Percentiles rank a stretch among this genome's conserved stretches.
Conservation (phyloP, 345 rosid species). For the Durio zibethinus region DNA sequence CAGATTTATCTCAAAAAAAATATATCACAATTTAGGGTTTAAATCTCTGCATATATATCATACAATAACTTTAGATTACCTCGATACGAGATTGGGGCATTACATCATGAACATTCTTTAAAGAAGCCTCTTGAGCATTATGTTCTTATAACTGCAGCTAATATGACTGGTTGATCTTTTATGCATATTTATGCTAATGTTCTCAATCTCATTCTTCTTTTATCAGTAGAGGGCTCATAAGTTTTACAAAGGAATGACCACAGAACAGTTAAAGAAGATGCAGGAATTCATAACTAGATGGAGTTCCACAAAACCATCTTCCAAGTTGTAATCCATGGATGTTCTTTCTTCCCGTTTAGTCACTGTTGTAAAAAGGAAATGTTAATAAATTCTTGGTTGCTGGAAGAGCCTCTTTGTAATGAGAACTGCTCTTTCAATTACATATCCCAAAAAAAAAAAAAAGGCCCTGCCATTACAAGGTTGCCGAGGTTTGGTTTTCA, state of each 20-base stretch:
- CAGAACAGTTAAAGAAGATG: constrained; percentile 94
- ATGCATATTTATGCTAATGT: neutral
- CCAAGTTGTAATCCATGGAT: neutral
- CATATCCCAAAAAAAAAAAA: neutral
- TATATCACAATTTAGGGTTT: no score
- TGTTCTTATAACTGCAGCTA: neutral
- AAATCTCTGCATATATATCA: no score
- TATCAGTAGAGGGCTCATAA: constrained; percentile 76
- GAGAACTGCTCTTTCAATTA: neutral
- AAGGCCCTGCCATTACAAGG: neutral
- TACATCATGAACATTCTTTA: neutral
- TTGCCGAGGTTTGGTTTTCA: neutral
- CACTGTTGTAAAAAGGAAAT: neutral
- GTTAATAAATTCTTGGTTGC: neutral
- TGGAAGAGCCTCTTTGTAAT: neutral
- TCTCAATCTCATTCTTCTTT: neutral
- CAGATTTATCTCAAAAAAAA: no score
- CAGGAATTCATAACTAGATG: constrained; percentile 80
- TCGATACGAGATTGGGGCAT: no score
- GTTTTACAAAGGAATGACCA: constrained; percentile 74
- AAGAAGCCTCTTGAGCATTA: neutral
- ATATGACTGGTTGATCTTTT: neutral
- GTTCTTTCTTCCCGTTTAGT: neutral
- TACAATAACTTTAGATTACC: no score
- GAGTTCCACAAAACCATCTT: constrained; percentile 29